Base-by-base conservation (phyloP, 257 asterid genomes). In the Lycium ferocissimum region DNA sequence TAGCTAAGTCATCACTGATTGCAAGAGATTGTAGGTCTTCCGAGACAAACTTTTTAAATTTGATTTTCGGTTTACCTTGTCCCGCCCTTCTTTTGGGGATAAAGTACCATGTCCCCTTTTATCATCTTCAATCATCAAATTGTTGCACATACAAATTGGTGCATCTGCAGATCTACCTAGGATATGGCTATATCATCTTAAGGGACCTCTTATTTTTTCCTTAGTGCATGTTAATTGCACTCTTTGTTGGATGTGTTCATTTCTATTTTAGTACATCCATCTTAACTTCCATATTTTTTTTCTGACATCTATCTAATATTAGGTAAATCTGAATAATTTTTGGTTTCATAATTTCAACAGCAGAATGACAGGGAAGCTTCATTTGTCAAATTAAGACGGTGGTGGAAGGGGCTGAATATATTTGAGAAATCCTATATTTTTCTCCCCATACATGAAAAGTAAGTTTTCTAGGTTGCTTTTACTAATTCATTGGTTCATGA, bases 381-480 rank as follows among this genome's bases (percentile, higher is more conserved):
- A 83, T 95, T 91, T 92, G 86, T 57, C 86, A 97, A 95, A 94
- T 90, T 97, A 83, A 91, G 99, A 87, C 91, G 99, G 89, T 97
- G 99, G 99, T 97, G 99, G 99, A 97, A 93, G 90, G 97, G 96
- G 40, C 94, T 97, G 84, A 92, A 92, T 86, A 80, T 97, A 92
- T 97, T 94, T 90, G 96, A 95, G 92, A 94, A 95, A 85, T 91
- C 98, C n/a, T 97, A 93, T 85, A 92, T 97, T 87, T 89, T 97
- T 87, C 87, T 97, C 65, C 99, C 99, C 69, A 93, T 97, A 85
- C 92, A 95, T 89, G 97, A 97, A 87, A 86, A 84, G 99, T 95
- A 92, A 92, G 98, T 92, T 66, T 45, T 72, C 73, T 65, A 47
- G 72, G 75, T 66, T 75, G 22, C 12, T 40, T 56, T 67, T 67